Evolutionary conservation across 495 filamentous ascomycete species (phyloP), one percentile per base, ranked within the genome.

Genomic region (Hypomontagnella submonticulosa): DNA sequence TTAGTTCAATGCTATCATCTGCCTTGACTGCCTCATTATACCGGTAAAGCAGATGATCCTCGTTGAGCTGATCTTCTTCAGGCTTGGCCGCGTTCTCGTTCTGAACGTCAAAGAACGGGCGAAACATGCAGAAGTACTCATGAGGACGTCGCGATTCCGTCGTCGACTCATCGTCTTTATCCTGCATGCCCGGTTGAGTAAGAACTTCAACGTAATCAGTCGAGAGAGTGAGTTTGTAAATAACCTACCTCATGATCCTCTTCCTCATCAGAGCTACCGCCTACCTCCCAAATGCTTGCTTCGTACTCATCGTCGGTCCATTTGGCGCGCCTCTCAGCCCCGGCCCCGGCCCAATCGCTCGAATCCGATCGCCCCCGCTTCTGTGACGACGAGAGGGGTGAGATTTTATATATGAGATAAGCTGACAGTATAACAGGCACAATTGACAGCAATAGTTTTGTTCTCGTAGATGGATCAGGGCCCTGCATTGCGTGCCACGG

Each of bases 81-180:
- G 58, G 54, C 49, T 68, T 63, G 7, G 36, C 59, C 42, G 13
- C 19, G 12, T 68, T 68, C 54, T 68, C 65, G 44, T 59, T 59
- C 43, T 68, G 41, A 12, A 68, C 55, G 32, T 68, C 65, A 55
- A 63, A 68, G 65, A 68, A 63, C 0, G 65, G 65, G 15, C 65
- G 58, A 36, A 63, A 49, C 58, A 59, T 63, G 58, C 65, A 68
- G 27, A 49, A 63, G 32, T 63, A 63, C 3, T 58, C 54, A 63
- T 48, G 59, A 19, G 47, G 50, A 23, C 47, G 58, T 10, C 58
- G 58, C n/a, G 47, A 7, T 46, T 59, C 54, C 23, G 48, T 18
- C 13, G 33, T 46, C 11, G 23, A 27, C 6, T 27, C 23, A 27
- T 50, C 48, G 0, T 68, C 65, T 11, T 53, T 13, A 12, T 43